These are phyloP conservation scores for Suhomyces bokatorum DNA, from an alignment of 1,139 yeast species.

Conservation along the genomic window DNA sequence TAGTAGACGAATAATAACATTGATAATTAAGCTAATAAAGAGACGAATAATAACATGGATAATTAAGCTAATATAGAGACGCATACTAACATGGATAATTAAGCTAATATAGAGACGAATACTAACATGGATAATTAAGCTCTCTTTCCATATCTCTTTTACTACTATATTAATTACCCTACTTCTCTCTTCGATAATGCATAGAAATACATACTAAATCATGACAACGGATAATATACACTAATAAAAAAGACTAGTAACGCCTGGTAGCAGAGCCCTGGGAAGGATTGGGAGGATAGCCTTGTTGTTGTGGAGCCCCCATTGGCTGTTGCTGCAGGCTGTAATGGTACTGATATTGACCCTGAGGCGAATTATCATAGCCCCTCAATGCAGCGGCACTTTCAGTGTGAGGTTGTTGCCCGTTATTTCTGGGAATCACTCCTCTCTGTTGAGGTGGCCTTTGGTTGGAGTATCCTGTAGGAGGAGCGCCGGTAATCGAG, in stretches of 20 bases:
- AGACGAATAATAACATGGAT: too few relatives aligned
- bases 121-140: too few relatives aligned
- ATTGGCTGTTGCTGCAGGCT: slow-evolving; percentile 14
- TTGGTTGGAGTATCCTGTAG: slow-evolving; percentile 7
- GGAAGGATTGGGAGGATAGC: slow-evolving; percentile 13
- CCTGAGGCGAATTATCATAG: slow-evolving; percentile 14
- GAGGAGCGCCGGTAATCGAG: slow-evolving; percentile 1
- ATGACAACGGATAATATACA: background rate
- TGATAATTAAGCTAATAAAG: too few relatives aligned
- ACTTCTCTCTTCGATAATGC: slow-evolving; percentile 10
- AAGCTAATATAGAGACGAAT: too few relatives aligned
- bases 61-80: too few relatives aligned
- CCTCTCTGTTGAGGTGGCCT: slow-evolving; percentile 15
- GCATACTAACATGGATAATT: too few relatives aligned
- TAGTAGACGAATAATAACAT: too few relatives aligned
- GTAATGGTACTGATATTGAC: slow-evolving; percentile 14
- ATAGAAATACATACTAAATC: slow-evolving; percentile 3
- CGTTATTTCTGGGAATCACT: slow-evolving; percentile 13
- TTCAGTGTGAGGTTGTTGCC: slow-evolving; percentile 8
- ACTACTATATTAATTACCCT: too few relatives aligned
- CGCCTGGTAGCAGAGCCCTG: slow-evolving; percentile 11
- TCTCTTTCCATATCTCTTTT: too few relatives aligned
- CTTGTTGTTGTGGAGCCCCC: slow-evolving; percentile 4
- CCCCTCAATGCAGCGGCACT: slow-evolving; percentile 12
- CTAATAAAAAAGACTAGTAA: slow-evolving; percentile 4